Evolutionary conservation across 192 early-diverging fungal species (phyloP).

Genomic region (Coemansia sp.): DNA sequence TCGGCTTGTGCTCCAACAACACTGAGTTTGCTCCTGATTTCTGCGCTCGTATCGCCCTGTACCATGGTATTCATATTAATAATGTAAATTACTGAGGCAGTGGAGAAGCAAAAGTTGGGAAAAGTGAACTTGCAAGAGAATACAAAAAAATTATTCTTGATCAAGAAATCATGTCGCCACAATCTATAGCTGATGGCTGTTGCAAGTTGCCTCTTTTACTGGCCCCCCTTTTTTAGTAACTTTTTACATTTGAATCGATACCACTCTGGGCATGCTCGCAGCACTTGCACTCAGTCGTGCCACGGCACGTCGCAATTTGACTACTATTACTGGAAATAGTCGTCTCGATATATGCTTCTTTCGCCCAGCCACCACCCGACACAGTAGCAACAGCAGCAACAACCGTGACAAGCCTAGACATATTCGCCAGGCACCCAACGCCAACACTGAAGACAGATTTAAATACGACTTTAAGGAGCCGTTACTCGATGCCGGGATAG

Average conservation of each 20-base stretch:
- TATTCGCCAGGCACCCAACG: not conserved
- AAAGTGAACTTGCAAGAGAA: not conserved
- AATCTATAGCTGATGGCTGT: not conserved
- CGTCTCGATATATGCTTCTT: not conserved
- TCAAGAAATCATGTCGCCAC: not conserved
- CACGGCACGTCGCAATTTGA: not conserved
- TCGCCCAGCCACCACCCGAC: not conserved
- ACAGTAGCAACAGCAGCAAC: not conserved
- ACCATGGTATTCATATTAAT: not conserved
- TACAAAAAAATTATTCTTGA: not conserved
- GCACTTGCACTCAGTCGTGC: not conserved
- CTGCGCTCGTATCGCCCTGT: constrained; percentile 4
- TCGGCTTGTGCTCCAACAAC: constrained; percentile 36
- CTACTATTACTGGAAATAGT: not conserved
- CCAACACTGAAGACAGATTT: constrained; percentile 7
- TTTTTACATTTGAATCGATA: not conserved
- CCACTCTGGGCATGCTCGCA: not conserved
- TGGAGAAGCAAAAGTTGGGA: not conserved
- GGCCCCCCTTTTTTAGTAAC: not conserved
- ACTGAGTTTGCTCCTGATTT: constrained; percentile 20
- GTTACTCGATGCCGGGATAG: constrained; percentile 40
- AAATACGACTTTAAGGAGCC: constrained; percentile 55
- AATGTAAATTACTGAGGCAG: not conserved
- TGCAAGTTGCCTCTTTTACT: not conserved
- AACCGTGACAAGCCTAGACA: not conserved